Conservation (phyloP, 1,139 yeast genomes). For the Yarrowia galli region DNA sequence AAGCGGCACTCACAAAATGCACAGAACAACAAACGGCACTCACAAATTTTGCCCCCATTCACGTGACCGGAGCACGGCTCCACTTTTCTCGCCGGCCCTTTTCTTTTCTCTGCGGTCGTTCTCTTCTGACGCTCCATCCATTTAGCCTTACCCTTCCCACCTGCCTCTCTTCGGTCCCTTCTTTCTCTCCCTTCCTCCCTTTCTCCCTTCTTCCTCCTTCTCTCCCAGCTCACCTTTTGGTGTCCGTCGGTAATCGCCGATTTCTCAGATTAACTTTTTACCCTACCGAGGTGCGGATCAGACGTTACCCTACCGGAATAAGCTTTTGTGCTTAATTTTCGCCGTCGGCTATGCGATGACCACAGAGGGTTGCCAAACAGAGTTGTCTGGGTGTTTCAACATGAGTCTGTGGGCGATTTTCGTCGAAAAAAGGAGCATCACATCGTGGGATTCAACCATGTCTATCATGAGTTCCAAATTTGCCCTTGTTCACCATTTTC, state of each 20-base stretch:
- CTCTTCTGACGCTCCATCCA: neutral
- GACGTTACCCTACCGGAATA: constrained; percentile 16
- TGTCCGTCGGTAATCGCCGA: constrained; percentile 20
- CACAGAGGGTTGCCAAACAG: constrained; percentile 30
- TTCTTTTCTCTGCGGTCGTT: neutral
- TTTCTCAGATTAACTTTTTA: constrained; percentile 23
- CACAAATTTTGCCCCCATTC: too few species aligned
- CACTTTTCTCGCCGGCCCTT: too few species aligned
- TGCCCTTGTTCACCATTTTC: too few species aligned
- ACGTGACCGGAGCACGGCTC: too few species aligned
- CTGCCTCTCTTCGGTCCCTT: neutral
- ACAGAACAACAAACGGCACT: too few species aligned
- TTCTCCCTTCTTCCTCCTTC: neutral
- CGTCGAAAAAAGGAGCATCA: neutral
- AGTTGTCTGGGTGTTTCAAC: neutral
- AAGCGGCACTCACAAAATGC: too few species aligned
- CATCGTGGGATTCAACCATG: neutral
- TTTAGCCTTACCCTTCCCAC: neutral
- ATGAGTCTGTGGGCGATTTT: neutral
- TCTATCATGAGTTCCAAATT: neutral
- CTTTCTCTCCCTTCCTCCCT: neutral
- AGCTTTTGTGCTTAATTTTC: constrained; percentile 14
- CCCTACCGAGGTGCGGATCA: constrained; percentile 24
- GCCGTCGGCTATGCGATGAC: constrained; percentile 38
- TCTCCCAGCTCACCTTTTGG: neutral